Evolutionary conservation across 2,329 filamentous ascomycete genomes (phyloP), one percentile per base, ranked within the genome.

Genomic region (Beauveria australis): DNA sequence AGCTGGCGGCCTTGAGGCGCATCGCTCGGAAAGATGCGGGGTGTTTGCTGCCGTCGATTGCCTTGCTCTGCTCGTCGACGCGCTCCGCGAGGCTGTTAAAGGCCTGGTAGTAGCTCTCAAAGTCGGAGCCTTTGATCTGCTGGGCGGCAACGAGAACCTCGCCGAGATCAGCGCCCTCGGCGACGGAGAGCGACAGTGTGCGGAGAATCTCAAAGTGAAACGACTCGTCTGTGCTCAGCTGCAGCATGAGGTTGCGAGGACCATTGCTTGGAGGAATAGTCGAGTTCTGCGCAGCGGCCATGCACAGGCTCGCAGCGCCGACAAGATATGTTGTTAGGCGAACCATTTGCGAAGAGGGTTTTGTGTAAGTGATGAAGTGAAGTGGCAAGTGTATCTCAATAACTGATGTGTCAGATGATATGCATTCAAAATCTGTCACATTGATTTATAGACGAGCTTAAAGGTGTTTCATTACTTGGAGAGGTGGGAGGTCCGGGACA

Each of bases 1-100:
- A 80, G 1, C 67, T 72, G 0, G 77, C 64, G 2, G 75, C 72
- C 5, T 68, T 70, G 64, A 79, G 78, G 30, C 57, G 67, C 6
- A 66, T 61, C 6, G 66, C 64, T 18, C 66, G 63, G 16, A 66
- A 68, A 9, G 68, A 69, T 30, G 70, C n/a, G 0, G 68, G 66
- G 30, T 71, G 62, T 3, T 65, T 67, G 1, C 56, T 54, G 1
- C 61, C 24, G 4, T 66, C 65, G 0, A 67, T 64, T n/a, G 61
- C 59, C 41, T 63, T 41, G 7, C 69, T 67, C 1, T 66, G 64
- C 9, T 61, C 41, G 41, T 68, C 63, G 14, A 66, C 63, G 8
- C 56, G 57, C 18, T 61, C 64, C 24, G 70, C 70, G 6, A 71
- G 63, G 2, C 26, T 33, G 51, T 66, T 49, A 14, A 71, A 71